Percentiles rank a stretch among this genome's conserved stretches.
These are phyloP conservation scores for Brassica cretica DNA, from an alignment of 345 rosid species.

Conservation along the genomic window DNA sequence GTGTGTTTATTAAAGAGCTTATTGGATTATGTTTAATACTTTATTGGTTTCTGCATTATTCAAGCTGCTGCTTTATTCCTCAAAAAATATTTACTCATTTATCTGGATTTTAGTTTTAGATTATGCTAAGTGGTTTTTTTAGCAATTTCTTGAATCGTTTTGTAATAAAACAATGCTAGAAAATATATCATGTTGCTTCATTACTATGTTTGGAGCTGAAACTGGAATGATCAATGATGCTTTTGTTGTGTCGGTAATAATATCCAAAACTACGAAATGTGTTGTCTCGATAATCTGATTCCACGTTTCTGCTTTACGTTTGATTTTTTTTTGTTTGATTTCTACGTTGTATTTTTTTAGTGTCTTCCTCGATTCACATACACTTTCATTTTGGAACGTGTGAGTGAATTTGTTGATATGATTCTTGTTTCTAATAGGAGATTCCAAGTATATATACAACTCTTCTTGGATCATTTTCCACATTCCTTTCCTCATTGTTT, in stretches of 20 bases:
- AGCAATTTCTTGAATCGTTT: slow-evolving; percentile 18
- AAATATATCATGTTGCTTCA: not conserved
- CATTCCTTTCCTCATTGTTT: not conserved
- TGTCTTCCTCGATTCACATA: not conserved
- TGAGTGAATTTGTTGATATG: not conserved
- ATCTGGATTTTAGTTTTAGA: not conserved
- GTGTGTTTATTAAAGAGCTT: not conserved
- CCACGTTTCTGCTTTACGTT: not conserved
- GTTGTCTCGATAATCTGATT: slow-evolving; percentile 11
- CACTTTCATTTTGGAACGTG: slow-evolving; percentile 7
- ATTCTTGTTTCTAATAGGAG: not conserved
- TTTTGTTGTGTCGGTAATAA: not conserved
- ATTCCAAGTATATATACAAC: not conserved
- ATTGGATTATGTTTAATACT: slow-evolving; percentile 32
- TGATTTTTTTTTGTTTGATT: not conserved
- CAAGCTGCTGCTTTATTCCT: slow-evolving; percentile 20
- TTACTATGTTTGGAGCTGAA: slow-evolving; percentile 18
- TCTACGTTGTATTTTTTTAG: not conserved
- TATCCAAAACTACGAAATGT: not conserved
- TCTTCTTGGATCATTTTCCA: not conserved
- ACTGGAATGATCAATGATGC: not conserved
- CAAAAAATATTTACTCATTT: not conserved
- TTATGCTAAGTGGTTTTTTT: not conserved
- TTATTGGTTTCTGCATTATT: slow-evolving; percentile 4
- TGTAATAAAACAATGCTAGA: slow-evolving; percentile 6